phyloP scores from a whole-genome alignment of 2,329 filamentous ascomycete species.

The Paecilomyces fulvus region DNA sequence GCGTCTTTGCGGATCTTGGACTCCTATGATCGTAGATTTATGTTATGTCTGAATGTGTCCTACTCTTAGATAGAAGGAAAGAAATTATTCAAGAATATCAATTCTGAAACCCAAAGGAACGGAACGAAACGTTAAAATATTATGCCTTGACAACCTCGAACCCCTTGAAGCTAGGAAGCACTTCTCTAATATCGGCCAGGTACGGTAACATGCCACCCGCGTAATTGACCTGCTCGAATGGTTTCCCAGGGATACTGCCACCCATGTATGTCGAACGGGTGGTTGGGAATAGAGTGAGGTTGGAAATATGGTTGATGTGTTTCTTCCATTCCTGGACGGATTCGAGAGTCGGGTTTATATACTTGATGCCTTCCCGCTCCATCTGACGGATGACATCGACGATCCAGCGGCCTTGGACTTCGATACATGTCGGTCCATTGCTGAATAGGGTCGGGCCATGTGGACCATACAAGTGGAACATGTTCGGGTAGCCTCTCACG shows the following conservation, averaged over 20 bases:
- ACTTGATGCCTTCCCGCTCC: conserved; percentile 37
- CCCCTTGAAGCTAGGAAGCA: conserved; percentile 9
- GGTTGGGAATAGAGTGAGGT: conserved; percentile 43
- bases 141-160: conserved; percentile 12
- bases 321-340: conserved; percentile 44
- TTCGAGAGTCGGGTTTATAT: conserved; percentile 43
- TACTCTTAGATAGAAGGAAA: too few relatives aligned
- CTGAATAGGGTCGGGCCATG: conserved; percentile 49
- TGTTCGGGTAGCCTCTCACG: conserved; percentile 36
- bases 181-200: conserved; percentile 11
- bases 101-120: background rate
- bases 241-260: conserved; percentile 47
- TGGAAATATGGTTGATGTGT: conserved; percentile 36
- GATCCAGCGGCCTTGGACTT: conserved; percentile 51
- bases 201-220: conserved; percentile 17
- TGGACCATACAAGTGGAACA: conserved; percentile 46
- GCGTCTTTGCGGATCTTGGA: background rate
- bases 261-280: conserved; percentile 50
- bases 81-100: too few relatives aligned
- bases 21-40: too few relatives aligned
- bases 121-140: background rate
- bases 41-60: too few relatives aligned
- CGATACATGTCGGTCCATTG: conserved; percentile 47
- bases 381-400: conserved; percentile 44
- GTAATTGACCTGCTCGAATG: conserved; percentile 45